Evolutionary conservation across 2,329 filamentous ascomycete species (phyloP), one percentile per base, ranked within the genome.

Genomic region (Aureobasidium sp.): DNA sequence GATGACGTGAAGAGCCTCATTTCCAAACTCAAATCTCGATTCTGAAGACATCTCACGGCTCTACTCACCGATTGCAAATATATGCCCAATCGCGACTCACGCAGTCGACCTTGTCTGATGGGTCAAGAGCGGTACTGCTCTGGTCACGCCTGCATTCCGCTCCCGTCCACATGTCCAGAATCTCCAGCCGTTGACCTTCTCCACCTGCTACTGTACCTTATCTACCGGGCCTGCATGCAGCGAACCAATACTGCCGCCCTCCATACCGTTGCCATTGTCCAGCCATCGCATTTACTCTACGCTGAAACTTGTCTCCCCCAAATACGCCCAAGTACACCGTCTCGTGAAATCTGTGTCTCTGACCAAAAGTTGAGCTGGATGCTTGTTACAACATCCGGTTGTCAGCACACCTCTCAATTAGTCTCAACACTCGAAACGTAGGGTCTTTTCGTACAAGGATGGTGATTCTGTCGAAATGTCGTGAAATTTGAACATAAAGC

Each of bases 211-310:
- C n/a, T n/a, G n/a, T n/a, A n/a, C 44, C 39, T 19, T 27, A 22
- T 33, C 37, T n/a, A 57, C 53, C 53, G 39, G 39, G 8, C 39
- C 17, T 45, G 53, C 53, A 57, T 57, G 53, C 53, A 57, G 53
- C 53, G 14, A 57, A 17, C 27, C 27, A 57, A 57, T 45, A 33
- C 40, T 17, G 37, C 39, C 29, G 19, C 15, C 50, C 22, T 14
- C 35, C 37, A 42, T 54, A 42, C 50, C 37, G 50, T 54, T 54
- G 29, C 31, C 8, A 35, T 54, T 24, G 33, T 39, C 49, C 49
- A 22, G 31, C 49, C 49, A 52, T 24, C 33, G n/a, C 19, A 22
- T 50, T n/a, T 5, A 2, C 45, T 1, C n/a, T n/a, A 24, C 4
- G 27, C 15, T 48, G 45, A 48, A 24, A 48, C 45, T 6, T 48